Percentiles rank a stretch among this genome's conserved stretches.
Evolutionary conservation across 2,329 filamentous ascomycete genomes (phyloP).

Genomic region (Penicillium sp.): DNA sequence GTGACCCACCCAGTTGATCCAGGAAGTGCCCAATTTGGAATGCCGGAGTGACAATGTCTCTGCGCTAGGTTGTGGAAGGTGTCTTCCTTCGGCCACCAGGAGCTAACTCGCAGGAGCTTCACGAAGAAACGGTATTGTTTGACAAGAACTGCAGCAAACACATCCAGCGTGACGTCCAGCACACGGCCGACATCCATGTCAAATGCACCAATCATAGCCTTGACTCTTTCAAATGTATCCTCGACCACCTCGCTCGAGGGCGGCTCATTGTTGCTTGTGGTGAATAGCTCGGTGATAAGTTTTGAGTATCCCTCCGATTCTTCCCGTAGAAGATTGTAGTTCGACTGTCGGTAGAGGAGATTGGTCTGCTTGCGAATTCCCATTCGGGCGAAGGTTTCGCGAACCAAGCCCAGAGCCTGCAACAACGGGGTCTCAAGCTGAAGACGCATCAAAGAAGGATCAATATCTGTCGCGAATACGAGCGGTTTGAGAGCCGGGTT

Average conservation of each 20-base stretch:
- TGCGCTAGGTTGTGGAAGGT: constrained; percentile 42
- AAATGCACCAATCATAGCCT: constrained; percentile 93
- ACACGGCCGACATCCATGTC: constrained; percentile 94
- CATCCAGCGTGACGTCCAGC: constrained; percentile 89
- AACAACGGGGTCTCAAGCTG: constrained; percentile 78
- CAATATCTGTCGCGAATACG: constrained; percentile 69
- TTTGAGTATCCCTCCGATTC: constrained; percentile 97
- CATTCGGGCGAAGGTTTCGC: constrained; percentile 78
- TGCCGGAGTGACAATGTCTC: constrained; percentile 50
- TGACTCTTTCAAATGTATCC: constrained; percentile 86
- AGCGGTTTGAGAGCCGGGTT: constrained; percentile 62
- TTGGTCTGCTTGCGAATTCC: constrained; percentile 90
- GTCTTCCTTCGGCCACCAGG: constrained; percentile 85
- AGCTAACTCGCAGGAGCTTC: constrained; percentile 84
- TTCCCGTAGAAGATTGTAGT: constrained; percentile 92
- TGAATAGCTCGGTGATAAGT: constrained; percentile 91
- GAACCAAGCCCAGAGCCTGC: constrained; percentile 72
- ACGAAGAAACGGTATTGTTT: constrained; percentile 94
- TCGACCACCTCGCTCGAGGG: constrained; percentile 74
- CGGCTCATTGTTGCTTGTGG: constrained; percentile 71
- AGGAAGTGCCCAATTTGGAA: constrained; percentile 85
- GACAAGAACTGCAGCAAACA: constrained; percentile 89
- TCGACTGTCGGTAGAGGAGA: constrained; percentile 88
- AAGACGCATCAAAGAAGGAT: constrained; percentile 69
- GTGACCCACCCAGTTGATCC: constrained; percentile 61